phyloP scores from a whole-genome alignment of 352 stramenopile species.

The Elongisporangium senticosum region DNA sequence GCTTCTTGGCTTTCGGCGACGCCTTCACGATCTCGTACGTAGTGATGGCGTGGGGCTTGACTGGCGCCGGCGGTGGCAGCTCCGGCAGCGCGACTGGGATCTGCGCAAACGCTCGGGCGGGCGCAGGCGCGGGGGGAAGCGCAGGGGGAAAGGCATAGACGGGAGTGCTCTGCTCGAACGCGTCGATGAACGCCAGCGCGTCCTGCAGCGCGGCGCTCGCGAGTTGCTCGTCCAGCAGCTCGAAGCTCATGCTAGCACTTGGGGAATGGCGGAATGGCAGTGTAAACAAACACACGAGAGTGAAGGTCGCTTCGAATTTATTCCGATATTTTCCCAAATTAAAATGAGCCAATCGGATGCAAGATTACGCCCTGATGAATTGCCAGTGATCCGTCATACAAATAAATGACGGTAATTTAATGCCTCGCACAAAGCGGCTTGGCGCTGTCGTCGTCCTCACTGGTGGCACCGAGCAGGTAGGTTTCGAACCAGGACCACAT shows the following conservation, averaged over 20 bases:
- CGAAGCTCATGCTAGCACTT: neutral
- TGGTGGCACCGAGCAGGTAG: neutral
- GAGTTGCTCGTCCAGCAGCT: neutral
- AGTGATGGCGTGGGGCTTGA: neutral
- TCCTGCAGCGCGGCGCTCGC: slow-evolving; percentile 7
- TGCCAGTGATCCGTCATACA: too few species aligned
- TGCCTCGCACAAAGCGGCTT: neutral
- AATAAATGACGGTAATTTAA: neutral
- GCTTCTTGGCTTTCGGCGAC: neutral
- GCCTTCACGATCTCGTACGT: neutral
- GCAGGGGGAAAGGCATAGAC: neutral
- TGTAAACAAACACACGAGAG: neutral
- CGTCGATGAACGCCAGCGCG: slow-evolving; percentile 15
- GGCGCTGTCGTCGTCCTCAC: neutral
- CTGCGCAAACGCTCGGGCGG: neutral
- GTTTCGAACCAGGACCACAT: neutral
- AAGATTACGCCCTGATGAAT: neutral
- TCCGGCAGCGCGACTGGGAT: neutral
- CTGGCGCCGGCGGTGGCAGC: neutral
- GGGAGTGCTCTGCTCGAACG: neutral
- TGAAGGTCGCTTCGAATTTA: neutral
- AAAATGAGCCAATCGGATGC: neutral
- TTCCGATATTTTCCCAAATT: neutral
- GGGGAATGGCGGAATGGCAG: neutral
- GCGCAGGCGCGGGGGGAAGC: neutral